Percentiles rank a stretch among this genome's conserved stretches.
These are phyloP conservation scores for Helianthus annuus DNA, from an alignment of 129 eudicot genomes.

Conservation along the genomic window DNA sequence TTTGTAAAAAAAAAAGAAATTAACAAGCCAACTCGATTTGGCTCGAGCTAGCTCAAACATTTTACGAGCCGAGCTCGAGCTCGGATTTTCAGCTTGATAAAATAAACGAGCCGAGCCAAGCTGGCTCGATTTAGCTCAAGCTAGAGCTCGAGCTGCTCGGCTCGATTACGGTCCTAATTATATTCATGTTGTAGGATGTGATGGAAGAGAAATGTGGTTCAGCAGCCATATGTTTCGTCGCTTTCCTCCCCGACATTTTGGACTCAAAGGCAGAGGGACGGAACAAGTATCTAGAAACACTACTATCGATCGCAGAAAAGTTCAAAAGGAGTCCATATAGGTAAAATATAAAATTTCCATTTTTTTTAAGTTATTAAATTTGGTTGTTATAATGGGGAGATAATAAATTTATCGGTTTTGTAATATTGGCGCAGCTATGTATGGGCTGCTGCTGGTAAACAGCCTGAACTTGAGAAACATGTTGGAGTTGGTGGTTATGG, in stretches of 20 bases:
- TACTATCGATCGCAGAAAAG: slow-evolving; percentile 84
- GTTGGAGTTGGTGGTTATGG: slow-evolving; percentile 98
- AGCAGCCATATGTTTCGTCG: slow-evolving; percentile 91
- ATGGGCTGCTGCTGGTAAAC: slow-evolving; percentile 96
- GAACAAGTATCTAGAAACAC: slow-evolving; percentile 77
- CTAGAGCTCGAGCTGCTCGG: no score
- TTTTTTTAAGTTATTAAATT: neutral
- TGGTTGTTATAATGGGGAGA: neutral
- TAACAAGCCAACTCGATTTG: no score
- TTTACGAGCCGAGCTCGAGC: no score
- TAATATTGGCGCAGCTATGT: slow-evolving; percentile 63
- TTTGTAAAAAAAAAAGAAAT: no score
- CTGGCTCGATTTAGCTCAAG: no score
- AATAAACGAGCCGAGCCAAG: no score
- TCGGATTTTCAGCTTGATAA: no score
- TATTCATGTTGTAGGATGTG: slow-evolving; percentile 49
- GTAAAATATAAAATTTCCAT: slow-evolving; percentile 33
- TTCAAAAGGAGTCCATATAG: slow-evolving; percentile 88
- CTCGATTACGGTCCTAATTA: neutral
- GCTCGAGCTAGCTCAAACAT: no score
- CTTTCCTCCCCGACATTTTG: slow-evolving; percentile 92
- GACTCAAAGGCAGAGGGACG: slow-evolving; percentile 97
- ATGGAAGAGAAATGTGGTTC: slow-evolving; percentile 97
- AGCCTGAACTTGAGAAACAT: slow-evolving; percentile 82
- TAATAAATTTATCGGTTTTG: neutral